A percentile compares a stretch with the other conserved stretches of the same genome.
These are phyloP conservation scores for Leptomonas pyrrhocoris DNA, from an alignment of 208 protist species.

Conservation along the genomic window DNA sequence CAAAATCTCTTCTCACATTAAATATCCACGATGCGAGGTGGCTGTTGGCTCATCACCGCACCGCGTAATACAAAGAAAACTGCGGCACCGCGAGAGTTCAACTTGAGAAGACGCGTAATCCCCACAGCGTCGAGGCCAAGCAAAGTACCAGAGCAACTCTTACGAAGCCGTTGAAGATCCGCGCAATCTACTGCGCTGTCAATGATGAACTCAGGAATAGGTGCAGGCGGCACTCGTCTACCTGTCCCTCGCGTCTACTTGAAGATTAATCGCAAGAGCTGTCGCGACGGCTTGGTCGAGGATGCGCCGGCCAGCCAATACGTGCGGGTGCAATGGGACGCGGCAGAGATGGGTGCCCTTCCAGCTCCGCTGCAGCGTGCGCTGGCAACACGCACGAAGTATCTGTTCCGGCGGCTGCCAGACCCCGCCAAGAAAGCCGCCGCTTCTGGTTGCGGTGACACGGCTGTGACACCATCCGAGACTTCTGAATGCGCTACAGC, in stretches of 20 bases:
- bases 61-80: too few relatives aligned
- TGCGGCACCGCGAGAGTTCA: too few relatives aligned
- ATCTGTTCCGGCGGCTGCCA: constrained; percentile 25
- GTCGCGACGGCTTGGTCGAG: constrained; percentile 18
- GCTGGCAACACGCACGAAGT: constrained; percentile 19
- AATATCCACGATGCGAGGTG: too few relatives aligned
- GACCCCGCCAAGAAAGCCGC: background rate
- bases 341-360: constrained; percentile 29
- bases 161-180: too few relatives aligned
- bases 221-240: background rate
- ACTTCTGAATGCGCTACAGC: background rate
- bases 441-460: background rate
- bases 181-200: background rate
- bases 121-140: too few relatives aligned
- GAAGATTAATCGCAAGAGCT: constrained; percentile 24
- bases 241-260: constrained; percentile 22
- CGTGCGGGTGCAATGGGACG: constrained; percentile 40
- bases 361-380: constrained; percentile 17
- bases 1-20: too few relatives aligned
- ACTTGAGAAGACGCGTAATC: too few relatives aligned
- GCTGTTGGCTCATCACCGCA: too few relatives aligned
- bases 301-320: constrained; percentile 16
- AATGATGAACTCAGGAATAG: background rate
- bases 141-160: too few relatives aligned
- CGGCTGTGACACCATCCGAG: background rate